Conservation (phyloP, 345 rosid species). For the Heritiera fomes region DNA sequence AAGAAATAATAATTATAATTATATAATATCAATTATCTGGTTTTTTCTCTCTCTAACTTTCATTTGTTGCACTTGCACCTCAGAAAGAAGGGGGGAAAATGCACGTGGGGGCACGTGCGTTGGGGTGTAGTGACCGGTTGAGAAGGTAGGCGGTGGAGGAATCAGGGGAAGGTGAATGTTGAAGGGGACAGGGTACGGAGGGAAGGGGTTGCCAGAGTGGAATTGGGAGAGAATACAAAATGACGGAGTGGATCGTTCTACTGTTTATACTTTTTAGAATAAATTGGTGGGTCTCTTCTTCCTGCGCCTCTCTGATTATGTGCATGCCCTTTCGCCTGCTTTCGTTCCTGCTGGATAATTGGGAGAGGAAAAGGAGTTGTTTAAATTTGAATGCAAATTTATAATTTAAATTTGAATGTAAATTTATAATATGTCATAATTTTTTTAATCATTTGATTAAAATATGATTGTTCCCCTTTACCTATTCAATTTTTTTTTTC, state of each 20-base stretch:
- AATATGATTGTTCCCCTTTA: too few species aligned
- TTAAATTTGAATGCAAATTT: too few species aligned
- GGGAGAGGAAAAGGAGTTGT: too few species aligned
- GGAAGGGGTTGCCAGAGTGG: constrained; percentile 55
- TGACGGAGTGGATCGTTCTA: constrained; percentile 51
- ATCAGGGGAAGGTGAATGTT: constrained; percentile 36
- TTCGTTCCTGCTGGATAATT: too few species aligned
- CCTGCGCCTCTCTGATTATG: constrained; percentile 23
- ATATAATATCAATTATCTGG: not conserved
- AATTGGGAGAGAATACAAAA: constrained; percentile 33
- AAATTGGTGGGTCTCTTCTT: constrained; percentile 20
- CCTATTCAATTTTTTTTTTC: too few species aligned
- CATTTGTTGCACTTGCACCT: constrained; percentile 88
- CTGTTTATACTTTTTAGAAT: constrained; percentile 35
- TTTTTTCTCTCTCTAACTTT: constrained; percentile 48
- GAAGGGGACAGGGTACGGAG: constrained; percentile 39
- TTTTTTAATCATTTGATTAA: too few species aligned
- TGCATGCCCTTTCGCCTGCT: not conserved
- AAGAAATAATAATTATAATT: not conserved
- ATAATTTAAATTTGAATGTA: too few species aligned
- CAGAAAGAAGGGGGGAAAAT: constrained; percentile 25
- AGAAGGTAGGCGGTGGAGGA: constrained; percentile 45
- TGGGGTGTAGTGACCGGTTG: constrained; percentile 4
- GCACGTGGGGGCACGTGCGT: constrained; percentile 25
- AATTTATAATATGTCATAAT: too few species aligned